phyloP scores from a whole-genome alignment of 1,139 yeast species.

The Magnusiomyces magnusii region DNA sequence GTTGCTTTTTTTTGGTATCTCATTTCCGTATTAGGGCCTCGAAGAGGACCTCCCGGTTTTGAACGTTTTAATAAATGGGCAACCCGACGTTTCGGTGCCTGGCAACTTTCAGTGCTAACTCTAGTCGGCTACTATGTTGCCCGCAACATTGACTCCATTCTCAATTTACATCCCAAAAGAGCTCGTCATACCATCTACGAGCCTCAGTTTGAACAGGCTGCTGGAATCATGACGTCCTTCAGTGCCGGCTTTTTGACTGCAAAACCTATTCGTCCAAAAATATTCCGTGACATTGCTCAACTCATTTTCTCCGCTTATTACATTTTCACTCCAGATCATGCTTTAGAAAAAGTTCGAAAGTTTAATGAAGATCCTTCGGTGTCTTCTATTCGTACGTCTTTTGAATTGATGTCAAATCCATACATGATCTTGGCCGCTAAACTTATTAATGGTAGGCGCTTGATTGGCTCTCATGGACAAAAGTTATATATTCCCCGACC shows the following conservation, averaged over 20 bases:
- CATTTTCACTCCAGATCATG: constrained; percentile 18
- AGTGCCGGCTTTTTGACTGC: constrained; percentile 22
- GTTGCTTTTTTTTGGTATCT: constrained; percentile 18
- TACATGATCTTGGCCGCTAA: constrained; percentile 12
- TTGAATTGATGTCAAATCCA: constrained; percentile 18
- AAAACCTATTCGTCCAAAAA: constrained; percentile 16
- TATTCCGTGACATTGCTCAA: constrained; percentile 14
- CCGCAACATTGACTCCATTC: constrained; percentile 18
- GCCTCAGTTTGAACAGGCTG: constrained; percentile 18
- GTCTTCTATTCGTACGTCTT: constrained; percentile 17
- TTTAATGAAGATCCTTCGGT: constrained; percentile 17
- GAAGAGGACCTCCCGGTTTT: constrained; percentile 19
- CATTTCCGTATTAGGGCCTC: constrained; percentile 17
- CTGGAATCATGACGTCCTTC: constrained; percentile 16
- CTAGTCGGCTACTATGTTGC: constrained; percentile 18
- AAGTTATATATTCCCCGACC: constrained; percentile 17
- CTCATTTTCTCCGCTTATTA: constrained; percentile 18
- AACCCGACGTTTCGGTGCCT: constrained; percentile 16
- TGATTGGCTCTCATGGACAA: not conserved
- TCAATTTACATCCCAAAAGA: constrained; percentile 17
- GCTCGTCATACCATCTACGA: constrained; percentile 18
- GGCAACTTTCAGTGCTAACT: constrained; percentile 20
- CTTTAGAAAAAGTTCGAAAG: constrained; percentile 20
- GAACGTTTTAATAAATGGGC: constrained; percentile 13
- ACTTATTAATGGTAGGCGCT: not conserved